Base-by-base conservation (phyloP, 176 grass and related monocot genomes). In the Aegilops umbellulata region DNA sequence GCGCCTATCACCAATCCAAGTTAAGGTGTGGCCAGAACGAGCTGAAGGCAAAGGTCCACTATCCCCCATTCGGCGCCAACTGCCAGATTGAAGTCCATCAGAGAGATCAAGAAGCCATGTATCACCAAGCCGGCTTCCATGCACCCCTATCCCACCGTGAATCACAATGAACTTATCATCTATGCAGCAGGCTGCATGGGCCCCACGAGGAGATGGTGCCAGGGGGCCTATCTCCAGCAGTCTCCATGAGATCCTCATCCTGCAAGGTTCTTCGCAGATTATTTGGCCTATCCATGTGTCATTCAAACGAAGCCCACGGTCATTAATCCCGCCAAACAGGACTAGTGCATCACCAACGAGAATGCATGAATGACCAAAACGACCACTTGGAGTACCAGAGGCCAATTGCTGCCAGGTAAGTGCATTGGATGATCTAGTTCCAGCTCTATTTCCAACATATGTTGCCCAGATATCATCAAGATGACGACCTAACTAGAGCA, bases 101-200 rank as follows among this genome's bases (percentile, higher is more conserved):
- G 97, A 99, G 74, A 96, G 80, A 89, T 99, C 92, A 76, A 99
- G 92, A 68, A 94, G 80, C 97, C 97, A 99, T 62, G 94, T 93
- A 88, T 99, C 97, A 72, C 90, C 86, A 67, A 99, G 79, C 23
- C 97, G 84, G 41, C 87, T 88, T 25, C 94, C 94, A 46, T 89
- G 49, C 69, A 93, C 84, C 32, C 94, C 92, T 61, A 98, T 92
- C 23, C 97, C 97, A 61, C 94, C 97, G 82, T 98, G 94, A 72
- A 97, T 92, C 51, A 94, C 76, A 73, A 97, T 85, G 31, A 85
- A 90, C 49, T 65, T 79, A 81, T 92, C 93, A 89, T 91, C 84
- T 19, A 87, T 81, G n/a, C 90, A 88, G 84, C 97, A 98, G 57
- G 97, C 92, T 11, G 94, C 90, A 91, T 98, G 97, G 51, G 97